These are phyloP conservation scores for Penicillium antarcticum DNA, from an alignment of 495 filamentous ascomycete genomes.

Conservation along the genomic window DNA sequence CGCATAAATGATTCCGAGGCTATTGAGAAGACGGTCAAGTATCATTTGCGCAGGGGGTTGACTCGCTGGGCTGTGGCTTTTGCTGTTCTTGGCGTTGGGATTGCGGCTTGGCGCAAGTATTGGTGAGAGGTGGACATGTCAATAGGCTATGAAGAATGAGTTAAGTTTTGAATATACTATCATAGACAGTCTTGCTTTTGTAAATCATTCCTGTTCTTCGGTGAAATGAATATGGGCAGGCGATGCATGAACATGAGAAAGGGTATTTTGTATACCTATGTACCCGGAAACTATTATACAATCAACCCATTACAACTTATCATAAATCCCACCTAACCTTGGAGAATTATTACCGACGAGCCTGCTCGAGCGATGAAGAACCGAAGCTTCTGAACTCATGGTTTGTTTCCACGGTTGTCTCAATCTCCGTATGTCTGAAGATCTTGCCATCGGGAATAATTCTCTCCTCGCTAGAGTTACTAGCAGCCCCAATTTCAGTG, in stretches of 20 bases:
- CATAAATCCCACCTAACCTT: not conserved
- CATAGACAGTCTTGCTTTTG: too few relatives aligned
- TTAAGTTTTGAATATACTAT: too few relatives aligned
- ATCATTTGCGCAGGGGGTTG: slow-evolving; percentile 18
- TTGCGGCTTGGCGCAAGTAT: slow-evolving; percentile 1
- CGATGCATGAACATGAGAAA: not conserved
- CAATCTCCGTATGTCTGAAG: slow-evolving; percentile 34
- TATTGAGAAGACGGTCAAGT: slow-evolving; percentile 12
- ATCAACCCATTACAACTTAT: slow-evolving; percentile 1
- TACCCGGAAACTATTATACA: slow-evolving; percentile 2
- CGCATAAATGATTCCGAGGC: slow-evolving; percentile 26
- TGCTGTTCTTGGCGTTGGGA: slow-evolving; percentile 3
- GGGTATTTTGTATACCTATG: not conserved
- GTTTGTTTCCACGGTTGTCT: slow-evolving; percentile 33
- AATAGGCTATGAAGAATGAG: too few relatives aligned
- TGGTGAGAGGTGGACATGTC: not conserved
- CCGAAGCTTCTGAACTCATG: slow-evolving; percentile 4
- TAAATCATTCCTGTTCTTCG: too few relatives aligned
- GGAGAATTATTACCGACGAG: slow-evolving; percentile 8
- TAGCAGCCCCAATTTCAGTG: slow-evolving; percentile 22
- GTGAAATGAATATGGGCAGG: too few relatives aligned
- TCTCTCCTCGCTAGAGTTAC: slow-evolving; percentile 30
- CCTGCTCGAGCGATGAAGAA: slow-evolving; percentile 12
- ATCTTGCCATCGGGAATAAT: slow-evolving; percentile 40
- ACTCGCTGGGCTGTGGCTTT: slow-evolving; percentile 16